phyloP scores from a whole-genome alignment of 805 yeast genomes.

The Candida ipomoeae region DNA sequence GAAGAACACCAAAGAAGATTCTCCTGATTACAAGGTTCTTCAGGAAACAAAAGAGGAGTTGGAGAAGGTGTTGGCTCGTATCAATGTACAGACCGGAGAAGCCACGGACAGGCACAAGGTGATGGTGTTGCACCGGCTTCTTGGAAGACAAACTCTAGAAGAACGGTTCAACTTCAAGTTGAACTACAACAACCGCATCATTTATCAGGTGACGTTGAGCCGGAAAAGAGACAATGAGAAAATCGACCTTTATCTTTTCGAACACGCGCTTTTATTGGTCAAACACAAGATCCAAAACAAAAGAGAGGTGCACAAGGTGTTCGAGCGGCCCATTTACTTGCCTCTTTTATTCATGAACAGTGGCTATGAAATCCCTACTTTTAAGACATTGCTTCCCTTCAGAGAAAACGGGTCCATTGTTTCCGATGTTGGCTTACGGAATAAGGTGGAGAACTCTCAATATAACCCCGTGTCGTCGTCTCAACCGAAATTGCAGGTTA shows the following conservation, averaged over 20 bases:
- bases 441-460: constrained; percentile 24
- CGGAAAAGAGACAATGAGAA: constrained; percentile 74
- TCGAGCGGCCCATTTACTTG: constrained; percentile 81
- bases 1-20: constrained; percentile 74
- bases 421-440: constrained; percentile 31
- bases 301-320: constrained; percentile 87
- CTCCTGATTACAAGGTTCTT: constrained; percentile 66
- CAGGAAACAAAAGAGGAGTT: constrained; percentile 71
- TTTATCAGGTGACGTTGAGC: constrained; percentile 68
- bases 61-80: constrained; percentile 67
- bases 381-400: constrained; percentile 39
- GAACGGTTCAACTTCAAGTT: constrained; percentile 84
- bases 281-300: constrained; percentile 83
- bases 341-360: constrained; percentile 72
- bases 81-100: constrained; percentile 87
- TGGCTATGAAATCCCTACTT: constrained; percentile 71
- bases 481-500: constrained; percentile 42
- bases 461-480: constrained; percentile 26
- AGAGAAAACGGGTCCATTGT: constrained; percentile 35
- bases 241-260: constrained; percentile 82
- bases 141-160: constrained; percentile 71
- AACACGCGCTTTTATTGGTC: constrained; percentile 81
- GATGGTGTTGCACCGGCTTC: constrained; percentile 57
- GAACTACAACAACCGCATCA: constrained; percentile 74
- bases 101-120: constrained; percentile 90